A percentile compares a stretch with the other conserved stretches of the same genome.
Conservation (phyloP, 1,139 yeast species). For the Suhomyces wounanorum region DNA sequence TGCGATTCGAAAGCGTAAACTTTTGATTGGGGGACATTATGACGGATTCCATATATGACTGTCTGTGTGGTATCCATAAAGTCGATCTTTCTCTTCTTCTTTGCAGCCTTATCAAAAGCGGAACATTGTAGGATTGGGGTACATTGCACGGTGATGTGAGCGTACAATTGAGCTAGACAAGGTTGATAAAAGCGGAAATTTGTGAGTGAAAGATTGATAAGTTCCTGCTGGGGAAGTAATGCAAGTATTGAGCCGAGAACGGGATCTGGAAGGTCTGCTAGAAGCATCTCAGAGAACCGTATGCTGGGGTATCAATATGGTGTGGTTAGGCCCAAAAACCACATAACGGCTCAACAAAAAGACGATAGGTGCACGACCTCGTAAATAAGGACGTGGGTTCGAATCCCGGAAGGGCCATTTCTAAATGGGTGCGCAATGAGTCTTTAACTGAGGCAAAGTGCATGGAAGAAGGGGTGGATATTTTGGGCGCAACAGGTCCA, state of each 20-base stretch:
- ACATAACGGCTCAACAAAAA: slow-evolving; percentile 4
- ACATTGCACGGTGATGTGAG: slow-evolving; percentile 27
- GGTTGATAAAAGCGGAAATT: slow-evolving; percentile 41
- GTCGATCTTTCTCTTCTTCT: slow-evolving; percentile 21
- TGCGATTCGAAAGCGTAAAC: slow-evolving; percentile 16
- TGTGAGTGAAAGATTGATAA: slow-evolving; percentile 39
- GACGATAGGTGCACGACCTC: neutral
- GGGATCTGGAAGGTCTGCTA: slow-evolving; percentile 20
- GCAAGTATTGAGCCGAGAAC: slow-evolving; percentile 22
- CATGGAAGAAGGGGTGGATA: neutral
- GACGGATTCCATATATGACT: slow-evolving; percentile 28
- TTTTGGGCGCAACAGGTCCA: neutral
- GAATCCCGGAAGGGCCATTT: neutral
- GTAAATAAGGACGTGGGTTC: too few relatives aligned
- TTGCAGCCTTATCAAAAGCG: slow-evolving; percentile 4
- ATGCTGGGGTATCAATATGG: neutral
- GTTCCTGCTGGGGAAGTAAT: slow-evolving; percentile 37
- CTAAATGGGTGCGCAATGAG: neutral
- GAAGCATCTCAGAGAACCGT: neutral
- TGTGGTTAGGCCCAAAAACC: neutral
- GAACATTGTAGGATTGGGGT: slow-evolving; percentile 24
- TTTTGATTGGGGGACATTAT: slow-evolving; percentile 12
- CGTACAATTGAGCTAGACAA: slow-evolving; percentile 34
- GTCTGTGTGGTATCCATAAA: slow-evolving; percentile 28
- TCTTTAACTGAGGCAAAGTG: too few relatives aligned